Base-by-base conservation (phyloP, 441 rosid genomes). In the Capsella rubella region DNA sequence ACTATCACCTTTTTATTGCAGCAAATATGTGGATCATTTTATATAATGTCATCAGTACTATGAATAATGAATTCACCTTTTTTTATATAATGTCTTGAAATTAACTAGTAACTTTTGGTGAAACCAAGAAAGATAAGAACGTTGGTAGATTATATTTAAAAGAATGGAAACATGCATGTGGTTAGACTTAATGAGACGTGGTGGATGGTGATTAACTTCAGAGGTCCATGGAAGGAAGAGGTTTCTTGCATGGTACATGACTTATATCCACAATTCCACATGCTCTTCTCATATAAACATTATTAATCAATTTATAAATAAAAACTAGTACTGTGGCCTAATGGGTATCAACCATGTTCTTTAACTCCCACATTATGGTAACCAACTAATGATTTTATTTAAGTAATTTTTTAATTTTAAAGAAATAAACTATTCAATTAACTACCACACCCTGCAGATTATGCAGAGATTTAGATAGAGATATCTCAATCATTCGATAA, bases 121-220 rank as follows among this genome's bases (percentile, higher is more conserved):
- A 43, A 27, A 60, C 42, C 64, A 52, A 52, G 50, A 34, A 75
- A 68, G 69, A 61, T 67, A 75, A 67, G 56, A 52, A 42, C 39
- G 73, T 60, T 13, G 4, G 5, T 32, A 45, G 5, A 35, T 16
- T 13, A 49, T 34, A 49, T 34, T 68, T 59, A 45, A 31, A 49
- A 55, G 15, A 39, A 47, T 55, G 53, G 58, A 67, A 63, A 55
- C 75, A 76, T 69, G 79, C 75, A 76, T 69, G 79, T 75, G 74
- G 70, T 54, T 69, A 69, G 59, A 68, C 53, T 54, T 69, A 69
- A 61, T 35, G 65, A 62, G 70, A 69, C 79, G 74, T 63, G 79
- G 79, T 69, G 52, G 53, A 63, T 65, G 37, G 66, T 55, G 75
- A 63, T 76, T 69, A 75, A 68, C 27, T 75, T 59, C 28, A 67